Evolutionary conservation across 2,329 filamentous ascomycete species (phyloP).

Genomic region (Endothia cerciana): DNA sequence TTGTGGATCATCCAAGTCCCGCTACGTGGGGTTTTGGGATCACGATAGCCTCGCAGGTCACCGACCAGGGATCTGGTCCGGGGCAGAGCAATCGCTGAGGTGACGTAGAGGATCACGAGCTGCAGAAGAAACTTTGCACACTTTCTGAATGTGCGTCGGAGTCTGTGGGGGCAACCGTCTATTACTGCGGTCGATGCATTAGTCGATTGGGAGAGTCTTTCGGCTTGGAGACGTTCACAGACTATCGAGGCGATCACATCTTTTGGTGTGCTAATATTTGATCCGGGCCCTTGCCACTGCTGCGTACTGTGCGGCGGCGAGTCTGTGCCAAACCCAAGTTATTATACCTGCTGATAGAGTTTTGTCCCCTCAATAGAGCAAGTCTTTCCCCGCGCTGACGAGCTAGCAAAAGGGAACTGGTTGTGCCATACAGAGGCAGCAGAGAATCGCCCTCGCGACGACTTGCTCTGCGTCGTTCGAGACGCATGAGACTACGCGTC

Average conservation of each 20-base stretch:
- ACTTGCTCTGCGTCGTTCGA: neutral
- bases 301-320: neutral
- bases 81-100: neutral
- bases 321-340: neutral
- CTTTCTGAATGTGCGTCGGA: neutral
- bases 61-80: neutral
- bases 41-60: neutral
- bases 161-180: neutral
- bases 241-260: neutral
- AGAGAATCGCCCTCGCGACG: neutral
- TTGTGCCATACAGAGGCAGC: neutral
- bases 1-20: neutral
- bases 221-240: neutral
- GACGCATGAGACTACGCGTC: slow-evolving; percentile 7
- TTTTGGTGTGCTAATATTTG: neutral
- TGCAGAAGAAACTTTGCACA: neutral
- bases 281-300: neutral
- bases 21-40: slow-evolving; percentile 1
- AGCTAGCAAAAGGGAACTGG: neutral
- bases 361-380: neutral
- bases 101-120: neutral
- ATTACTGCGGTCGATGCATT: neutral
- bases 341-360: neutral
- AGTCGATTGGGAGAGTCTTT: neutral
- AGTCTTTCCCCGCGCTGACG: neutral